These are phyloP conservation scores for Alternaria ethzedia DNA, from an alignment of 2,329 filamentous ascomycete genomes.

Conservation along the genomic window DNA sequence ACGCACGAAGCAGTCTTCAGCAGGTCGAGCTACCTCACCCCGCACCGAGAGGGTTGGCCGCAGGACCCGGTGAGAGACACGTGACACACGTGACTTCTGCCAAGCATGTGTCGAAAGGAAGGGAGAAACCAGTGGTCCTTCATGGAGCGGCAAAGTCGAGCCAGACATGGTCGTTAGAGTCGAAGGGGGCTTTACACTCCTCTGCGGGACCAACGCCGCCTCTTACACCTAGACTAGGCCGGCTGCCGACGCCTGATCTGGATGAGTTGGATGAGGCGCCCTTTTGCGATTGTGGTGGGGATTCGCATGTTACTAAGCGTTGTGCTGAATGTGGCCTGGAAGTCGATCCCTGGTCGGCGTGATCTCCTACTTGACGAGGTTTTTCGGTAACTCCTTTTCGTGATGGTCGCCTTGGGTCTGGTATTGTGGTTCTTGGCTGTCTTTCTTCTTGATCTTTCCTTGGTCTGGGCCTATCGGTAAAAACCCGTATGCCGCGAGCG, in stretches of 20 bases:
- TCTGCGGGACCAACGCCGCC: constrained; percentile 28
- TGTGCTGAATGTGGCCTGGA: constrained; percentile 26
- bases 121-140: constrained; percentile 25
- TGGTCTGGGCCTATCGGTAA: not conserved
- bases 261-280: constrained; percentile 29
- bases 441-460: too few species aligned
- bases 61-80: constrained; percentile 6
- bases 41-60: not conserved
- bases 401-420: not conserved
- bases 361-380: not conserved
- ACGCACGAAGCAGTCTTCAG: not conserved
- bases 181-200: not conserved
- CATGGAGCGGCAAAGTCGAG: constrained; percentile 8
- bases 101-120: constrained; percentile 9
- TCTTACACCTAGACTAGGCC: constrained; percentile 36
- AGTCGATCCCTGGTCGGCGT: not conserved
- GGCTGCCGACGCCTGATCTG: constrained; percentile 46
- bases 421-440: not conserved
- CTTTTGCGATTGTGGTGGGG: constrained; percentile 44
- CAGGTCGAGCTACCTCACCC: not conserved
- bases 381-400: not conserved
- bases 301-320: constrained; percentile 15
- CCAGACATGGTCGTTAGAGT: not conserved
- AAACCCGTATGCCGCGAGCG: not conserved
- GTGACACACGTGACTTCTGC: constrained; percentile 18